Conservation (phyloP, 208 protist genomes). For the Leishmania martiniquensis region DNA sequence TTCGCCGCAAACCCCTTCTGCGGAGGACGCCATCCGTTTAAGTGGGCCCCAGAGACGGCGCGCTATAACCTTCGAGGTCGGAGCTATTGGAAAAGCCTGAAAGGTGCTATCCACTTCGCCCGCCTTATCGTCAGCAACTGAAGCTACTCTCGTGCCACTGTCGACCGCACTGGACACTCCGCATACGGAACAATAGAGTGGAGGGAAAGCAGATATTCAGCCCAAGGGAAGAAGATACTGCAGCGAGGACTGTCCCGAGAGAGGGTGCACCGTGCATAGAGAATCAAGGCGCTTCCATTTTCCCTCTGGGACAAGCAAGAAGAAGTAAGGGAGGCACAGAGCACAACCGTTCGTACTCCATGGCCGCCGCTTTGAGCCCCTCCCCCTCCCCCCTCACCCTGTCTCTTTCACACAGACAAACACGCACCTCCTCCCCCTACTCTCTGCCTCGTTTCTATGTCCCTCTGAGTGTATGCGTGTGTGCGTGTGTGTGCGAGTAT, state of each 20-base stretch:
- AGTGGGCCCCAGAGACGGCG: neutral
- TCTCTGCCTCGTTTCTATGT: neutral
- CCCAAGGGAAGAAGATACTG: neutral
- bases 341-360: neutral
- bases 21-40: neutral
- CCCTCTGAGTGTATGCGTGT: neutral
- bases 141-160: neutral
- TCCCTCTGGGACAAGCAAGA: neutral
- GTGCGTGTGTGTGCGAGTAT: neutral
- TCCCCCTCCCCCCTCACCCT: neutral
- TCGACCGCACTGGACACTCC: neutral
- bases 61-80: neutral
- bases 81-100: neutral
- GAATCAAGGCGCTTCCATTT: neutral
- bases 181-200: neutral
- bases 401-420: neutral
- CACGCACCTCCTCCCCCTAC: neutral
- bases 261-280: constrained; percentile 16
- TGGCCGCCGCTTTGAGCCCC: neutral
- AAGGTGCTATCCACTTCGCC: neutral
- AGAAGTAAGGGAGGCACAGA: neutral
- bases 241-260: neutral
- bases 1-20: neutral
- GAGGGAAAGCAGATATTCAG: neutral
- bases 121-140: neutral